phyloP scores from a whole-genome alignment of 2,329 filamentous ascomycete genomes.

The Teratosphaeria destructans region DNA sequence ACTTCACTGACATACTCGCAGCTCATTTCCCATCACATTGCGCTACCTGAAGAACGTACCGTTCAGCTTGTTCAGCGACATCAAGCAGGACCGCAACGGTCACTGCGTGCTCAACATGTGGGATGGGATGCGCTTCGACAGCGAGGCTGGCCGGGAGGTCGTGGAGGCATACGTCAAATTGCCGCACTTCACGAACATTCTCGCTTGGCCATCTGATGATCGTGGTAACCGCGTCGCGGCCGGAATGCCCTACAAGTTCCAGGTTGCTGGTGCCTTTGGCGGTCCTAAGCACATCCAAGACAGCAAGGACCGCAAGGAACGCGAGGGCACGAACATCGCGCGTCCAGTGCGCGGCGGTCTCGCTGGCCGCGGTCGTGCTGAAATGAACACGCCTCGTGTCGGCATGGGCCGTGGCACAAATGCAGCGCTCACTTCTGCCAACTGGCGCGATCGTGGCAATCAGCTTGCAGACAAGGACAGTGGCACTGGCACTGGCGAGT shows the following conservation, averaged over 20 bases:
- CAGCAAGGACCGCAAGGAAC: neutral
- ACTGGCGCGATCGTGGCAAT: neutral
- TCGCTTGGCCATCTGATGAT: constrained; percentile 3
- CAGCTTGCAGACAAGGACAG: neutral
- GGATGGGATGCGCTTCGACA: constrained; percentile 22
- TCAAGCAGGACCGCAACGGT: constrained; percentile 13
- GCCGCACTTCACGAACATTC: constrained; percentile 9
- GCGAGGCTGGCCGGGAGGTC: constrained; percentile 16
- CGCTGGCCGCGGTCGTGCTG: neutral
- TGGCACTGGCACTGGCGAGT: neutral
- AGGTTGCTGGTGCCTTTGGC: neutral
- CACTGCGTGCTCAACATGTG: constrained; percentile 23
- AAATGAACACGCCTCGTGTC: neutral
- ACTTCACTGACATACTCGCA: constrained; percentile 6
- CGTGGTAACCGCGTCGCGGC: neutral
- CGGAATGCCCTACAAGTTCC: neutral
- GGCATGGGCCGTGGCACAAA: neutral
- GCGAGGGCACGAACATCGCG: neutral
- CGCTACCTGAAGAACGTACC: constrained; percentile 21
- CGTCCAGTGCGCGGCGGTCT: neutral
- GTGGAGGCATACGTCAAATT: constrained; percentile 16
- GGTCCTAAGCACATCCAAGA: neutral
- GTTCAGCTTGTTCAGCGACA: constrained; percentile 16
- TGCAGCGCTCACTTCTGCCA: neutral
- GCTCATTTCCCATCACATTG: constrained; percentile 18